These are phyloP conservation scores for Lophiostoma macrostomum DNA, from an alignment of 495 filamentous ascomycete genomes.

Conservation along the genomic window DNA sequence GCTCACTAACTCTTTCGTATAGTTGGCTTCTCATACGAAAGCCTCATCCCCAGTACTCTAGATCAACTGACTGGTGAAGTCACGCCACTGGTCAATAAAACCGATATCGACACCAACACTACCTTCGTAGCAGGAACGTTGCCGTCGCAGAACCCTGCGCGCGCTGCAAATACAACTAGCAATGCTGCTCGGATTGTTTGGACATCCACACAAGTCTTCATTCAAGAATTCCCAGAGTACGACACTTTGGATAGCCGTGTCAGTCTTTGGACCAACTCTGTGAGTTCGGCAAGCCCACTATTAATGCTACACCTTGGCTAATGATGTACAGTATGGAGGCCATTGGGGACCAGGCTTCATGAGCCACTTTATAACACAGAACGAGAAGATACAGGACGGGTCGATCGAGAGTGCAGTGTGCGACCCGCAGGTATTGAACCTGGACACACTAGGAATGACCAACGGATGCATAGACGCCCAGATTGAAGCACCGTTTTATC, in stretches of 20 bases:
- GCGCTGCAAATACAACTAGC: slow-evolving; percentile 14
- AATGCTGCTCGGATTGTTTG: slow-evolving; percentile 18
- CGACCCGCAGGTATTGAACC: no score
- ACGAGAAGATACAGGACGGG: slow-evolving; percentile 44
- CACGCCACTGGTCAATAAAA: slow-evolving; percentile 10
- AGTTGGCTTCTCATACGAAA: slow-evolving; percentile 38
- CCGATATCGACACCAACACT: neutral
- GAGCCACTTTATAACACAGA: slow-evolving; percentile 61
- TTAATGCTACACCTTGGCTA: neutral
- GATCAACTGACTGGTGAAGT: slow-evolving; percentile 22
- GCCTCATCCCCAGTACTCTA: slow-evolving; percentile 47
- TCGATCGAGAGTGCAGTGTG: slow-evolving; percentile 16
- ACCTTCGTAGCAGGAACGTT: slow-evolving; percentile 38
- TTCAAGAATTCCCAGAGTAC: slow-evolving; percentile 20
- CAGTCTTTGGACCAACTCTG: slow-evolving; percentile 25
- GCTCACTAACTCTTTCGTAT: no score
- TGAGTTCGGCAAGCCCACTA: neutral
- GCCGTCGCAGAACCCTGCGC: slow-evolving; percentile 2
- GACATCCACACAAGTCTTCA: slow-evolving; percentile 19
- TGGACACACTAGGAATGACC: slow-evolving; percentile 24
- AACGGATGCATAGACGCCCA: slow-evolving; percentile 19
- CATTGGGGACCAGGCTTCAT: slow-evolving; percentile 13
- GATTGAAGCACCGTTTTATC: slow-evolving; percentile 18
- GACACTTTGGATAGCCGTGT: slow-evolving; percentile 13
- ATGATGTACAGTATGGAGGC: slow-evolving; percentile 17